Base-by-base conservation (phyloP, 805 yeast species). In the Metschnikowia santaceciliae region DNA sequence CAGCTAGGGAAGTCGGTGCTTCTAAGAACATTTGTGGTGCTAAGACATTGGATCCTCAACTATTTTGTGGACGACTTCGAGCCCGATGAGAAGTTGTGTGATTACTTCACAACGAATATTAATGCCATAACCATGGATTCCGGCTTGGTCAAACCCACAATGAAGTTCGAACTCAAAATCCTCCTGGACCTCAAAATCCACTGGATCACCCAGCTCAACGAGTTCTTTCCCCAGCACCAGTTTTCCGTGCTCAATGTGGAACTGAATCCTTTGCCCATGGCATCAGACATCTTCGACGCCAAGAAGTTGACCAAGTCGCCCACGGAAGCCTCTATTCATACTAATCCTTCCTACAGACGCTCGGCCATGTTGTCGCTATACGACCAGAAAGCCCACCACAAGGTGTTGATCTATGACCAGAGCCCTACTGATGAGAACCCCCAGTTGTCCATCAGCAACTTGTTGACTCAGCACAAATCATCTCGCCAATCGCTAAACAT, bases 31-130 rank as follows among this genome's bases (percentile, higher is more conserved):
- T 92, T 91, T 71, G 96, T 89, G 26, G 83, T 87, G 30, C 59
- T 94, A 40, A 80, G 97, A 61, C 96, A 89, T 70, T 92, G 98
- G 96, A 66, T 92, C 17, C 68, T 88, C 52, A 92, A 91, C 66
- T 91, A 88, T 65, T 94, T 90, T 61, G 77, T 82, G 39, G 92
- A 88, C 63, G 98, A 94, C 66, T 94, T 74, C 53, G 68, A 66
- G 45, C 46, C 62, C 14, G 66, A 72, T 55, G 49, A 50, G 4
- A 49, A 54, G 32, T 56, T 74, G 33, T 70, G 78, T 54, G 74
- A 74, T 46, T 35, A 51, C 17, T 72, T 91, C 64, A 71, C 85
- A 23, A 67, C 78, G 14, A 74, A 79, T 44, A 58, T 69, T 19
- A 72, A 76, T 48, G 67, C 86, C 33, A 57, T 72, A 34, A 62